Base-by-base conservation (phyloP, 495 filamentous ascomycete genomes). In the Hypoxylon perforatum region DNA sequence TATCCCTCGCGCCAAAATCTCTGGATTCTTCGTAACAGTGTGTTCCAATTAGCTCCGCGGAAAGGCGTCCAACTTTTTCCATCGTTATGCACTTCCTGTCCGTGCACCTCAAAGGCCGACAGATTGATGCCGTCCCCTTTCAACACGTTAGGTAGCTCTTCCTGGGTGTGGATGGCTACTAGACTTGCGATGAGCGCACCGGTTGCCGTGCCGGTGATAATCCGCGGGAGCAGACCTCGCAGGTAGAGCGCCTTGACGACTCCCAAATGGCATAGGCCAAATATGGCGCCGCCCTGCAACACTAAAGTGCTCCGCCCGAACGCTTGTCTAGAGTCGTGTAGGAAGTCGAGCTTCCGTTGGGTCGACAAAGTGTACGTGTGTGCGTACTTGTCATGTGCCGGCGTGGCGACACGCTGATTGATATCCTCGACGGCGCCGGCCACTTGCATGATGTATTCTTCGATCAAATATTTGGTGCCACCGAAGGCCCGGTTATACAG, bases 171-270 rank as follows among this genome's bases (percentile, higher is more conserved):
- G 61, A 95, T 88, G 3, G 91, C 91, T 14, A 98, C 93, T 14
- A 97, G 81, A 22, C 93, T 93, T 1, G 94, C 94, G 65, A 98
- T 93, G 70, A 97, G 81, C 9, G 94, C 94, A 9, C 94, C 94
- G 0, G 92, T 96, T 3, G 90, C 94, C 5, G 92, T 97, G 0
- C 94, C 94, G 1, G 91, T 92, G 63, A 98, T 95, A 63, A 98
- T 96, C 8, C 93, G 84, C 14, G 94, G 94, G 25, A 97, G 77
- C 11, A 97, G 77, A 0, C 92, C 93, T n/a, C 90, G 83, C 11
- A 92, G 77, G 78, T 96, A 91, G 45, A 98, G 76, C 1, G 93
- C 94, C 70, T 93, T 96, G 47, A 97, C 91, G 0, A 97, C 92
- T 1, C 94, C 94, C 0, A 97, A 73, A 77, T 98, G 94, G 67